Base-by-base conservation (phyloP, 192 early-diverging fungal species). In the Physocladia obscura region DNA sequence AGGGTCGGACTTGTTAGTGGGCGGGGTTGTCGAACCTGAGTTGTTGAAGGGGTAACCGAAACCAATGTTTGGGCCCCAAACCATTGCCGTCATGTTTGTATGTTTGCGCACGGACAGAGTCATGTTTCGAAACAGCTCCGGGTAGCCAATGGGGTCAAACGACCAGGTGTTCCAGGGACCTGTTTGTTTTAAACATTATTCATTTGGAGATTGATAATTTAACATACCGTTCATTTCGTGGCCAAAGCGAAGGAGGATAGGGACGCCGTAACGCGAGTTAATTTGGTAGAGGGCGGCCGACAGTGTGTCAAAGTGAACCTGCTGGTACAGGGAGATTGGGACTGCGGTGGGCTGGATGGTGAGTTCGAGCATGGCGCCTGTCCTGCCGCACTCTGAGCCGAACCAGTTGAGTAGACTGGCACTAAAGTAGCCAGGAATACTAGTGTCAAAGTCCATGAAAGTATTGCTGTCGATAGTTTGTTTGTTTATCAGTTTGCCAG, bases 161-260 rank as follows among this genome's bases (percentile, higher is more conserved):
- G 67, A 70, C 56, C 74, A 79, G 5, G 30, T 19, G 30, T 52
- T 40, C 74, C 74, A 78, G 13, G 71, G 50, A 26, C 75, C 75
- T 77, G 39, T 30, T 6, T 24, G 17, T 30, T 27, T n/a, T 0
- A 34, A 39, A 35, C 11, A 54, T 51, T n/a, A 5, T 54, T 55
- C 13, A 35, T 39, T 39, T 15, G 35, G 19, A n/a, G 1, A 38
- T 15, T 39, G 24, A 27, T 38, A 36, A 69, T 6, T 2, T 22
- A 19, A 31, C 71, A 2, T 21, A 79, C 79, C 81, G 57, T 82
- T 82, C 81, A 82, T 82, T 52, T 82, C 81, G 54, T 82, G 81
- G 38, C 78, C 78, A 34, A 51, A 82, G 3, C 81, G 71, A 35
- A 82, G 37, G 13, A 81, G 38, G 17, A 82, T 49, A 19, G 81